A percentile compares a stretch with the other conserved stretches of the same genome.
Evolutionary conservation across 768 basidiomycete genomes (phyloP).

Genomic region (Sporobolomyces phaffii): DNA sequence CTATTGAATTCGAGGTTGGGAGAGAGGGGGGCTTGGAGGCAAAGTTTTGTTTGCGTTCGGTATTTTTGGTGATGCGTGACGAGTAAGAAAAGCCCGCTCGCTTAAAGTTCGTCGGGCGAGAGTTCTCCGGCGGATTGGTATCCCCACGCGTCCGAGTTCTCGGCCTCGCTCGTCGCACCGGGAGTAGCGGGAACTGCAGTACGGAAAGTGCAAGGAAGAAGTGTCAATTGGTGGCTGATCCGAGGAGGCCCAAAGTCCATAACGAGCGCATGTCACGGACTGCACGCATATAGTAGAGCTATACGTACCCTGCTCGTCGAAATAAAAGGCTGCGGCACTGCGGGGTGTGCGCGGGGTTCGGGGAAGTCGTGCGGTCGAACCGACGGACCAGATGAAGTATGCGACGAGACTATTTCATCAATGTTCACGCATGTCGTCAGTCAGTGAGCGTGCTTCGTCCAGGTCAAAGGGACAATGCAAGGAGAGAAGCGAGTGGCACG

Average conservation of each 20-base stretch:
- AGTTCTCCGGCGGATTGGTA: conserved; percentile 31
- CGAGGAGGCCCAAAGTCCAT: too few relatives aligned
- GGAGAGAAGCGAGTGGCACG: not conserved
- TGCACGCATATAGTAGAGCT: too few relatives aligned
- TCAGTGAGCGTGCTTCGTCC: conserved; percentile 34
- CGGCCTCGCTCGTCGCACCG: conserved; percentile 16
- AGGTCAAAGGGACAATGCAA: too few relatives aligned
- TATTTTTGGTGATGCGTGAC: too few relatives aligned
- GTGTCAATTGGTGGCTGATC: too few relatives aligned
- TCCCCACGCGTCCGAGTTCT: conserved; percentile 20
- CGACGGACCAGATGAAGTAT: conserved; percentile 46
- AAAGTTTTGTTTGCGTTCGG: too few relatives aligned
- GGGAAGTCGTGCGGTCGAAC: conserved; percentile 78
- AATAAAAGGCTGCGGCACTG: conserved; percentile 74
- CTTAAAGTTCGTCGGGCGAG: conserved; percentile 37
- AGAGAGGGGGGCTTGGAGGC: too few relatives aligned
- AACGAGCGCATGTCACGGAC: too few relatives aligned
- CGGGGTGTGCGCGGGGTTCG: conserved; percentile 79
- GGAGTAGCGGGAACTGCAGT: conserved; percentile 16
- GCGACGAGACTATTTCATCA: conserved; percentile 58
- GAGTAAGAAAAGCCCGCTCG: too few relatives aligned
- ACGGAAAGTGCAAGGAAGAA: too few relatives aligned
- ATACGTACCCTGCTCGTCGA: conserved; percentile 56
- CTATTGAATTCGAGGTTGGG: too few relatives aligned
- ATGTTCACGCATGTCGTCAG: not conserved